Base-by-base conservation (phyloP, 371 early-diverging fungal species). In the Circinella umbellata region DNA sequence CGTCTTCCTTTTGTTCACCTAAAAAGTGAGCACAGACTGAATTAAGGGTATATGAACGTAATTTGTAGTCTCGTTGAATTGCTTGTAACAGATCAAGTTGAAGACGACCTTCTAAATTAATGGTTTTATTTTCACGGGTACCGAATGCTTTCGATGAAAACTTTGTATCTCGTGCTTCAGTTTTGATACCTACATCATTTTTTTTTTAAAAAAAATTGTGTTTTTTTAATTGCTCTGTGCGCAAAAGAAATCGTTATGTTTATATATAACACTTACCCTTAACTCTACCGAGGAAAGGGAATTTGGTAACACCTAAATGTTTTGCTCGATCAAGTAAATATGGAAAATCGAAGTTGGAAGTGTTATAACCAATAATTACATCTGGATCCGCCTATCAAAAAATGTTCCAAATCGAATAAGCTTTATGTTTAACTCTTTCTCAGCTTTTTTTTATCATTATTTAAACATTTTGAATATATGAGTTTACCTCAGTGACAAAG, bases 1-100 rank as follows among this genome's bases (percentile, higher is more conserved):
- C 99, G 78, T 99, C 99, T 83, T 99, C 99, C 80, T 99, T 99
- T 87, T 99, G 99, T 76, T 99, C 99, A 55, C 92, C 92, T 60
- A 99, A 80, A 72, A 99, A 99, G 71, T 98, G 95, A 11, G 97
- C 94, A 78, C 93, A 96, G 10, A 99, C 99, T 20, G 98, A 89
- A 80, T 99, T 99, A 35, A 99, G 88, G 0, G 99, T 93, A 61
- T 99, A 99, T 4, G 97, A 96, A 62, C 99, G 90, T 69, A 99
- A 85, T 73, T 99, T 99, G 79, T 99, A 93, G 64, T 99, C 99
- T 65, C 99, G 89, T 73, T 96, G 95, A 87, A 99, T 97, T 46
- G 98, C 94, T 65, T 94, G 96, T 37, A 99, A 85, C 74, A 99
- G 85, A 80, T 99, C 99, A 63, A 99, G 81, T 69, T 98, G 95